Base-by-base conservation (phyloP, 805 yeast genomes). In the Candida nitratophila region DNA sequence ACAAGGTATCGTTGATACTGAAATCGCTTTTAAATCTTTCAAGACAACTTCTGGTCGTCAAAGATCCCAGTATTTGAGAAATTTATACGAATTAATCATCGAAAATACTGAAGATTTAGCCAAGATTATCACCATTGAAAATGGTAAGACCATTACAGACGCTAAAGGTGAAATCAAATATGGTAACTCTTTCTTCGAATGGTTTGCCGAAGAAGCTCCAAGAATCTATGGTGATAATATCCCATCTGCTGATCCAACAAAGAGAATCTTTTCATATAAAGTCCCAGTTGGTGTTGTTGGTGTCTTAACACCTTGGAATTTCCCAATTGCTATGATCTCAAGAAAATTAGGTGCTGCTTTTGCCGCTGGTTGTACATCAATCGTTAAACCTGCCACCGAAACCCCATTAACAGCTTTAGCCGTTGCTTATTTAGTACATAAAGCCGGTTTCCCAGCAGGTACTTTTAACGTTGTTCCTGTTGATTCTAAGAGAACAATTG, bases 171-270 rank as follows among this genome's bases (percentile, higher is more conserved):
- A 85, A 59, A 71, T 84, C 26, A 60, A 55, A 41, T 79, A 81
- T 52, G 81, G 84, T 10, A 83, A 87, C 1, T 76, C 86, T 7
- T 89, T 84, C 63, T 84, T 86, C 60, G 89, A 87, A 57, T 90
- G 97, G 96, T 90, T 80, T 58, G 72, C 95, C 29, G 93, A 84
- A 60, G 86, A 80, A 52, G 91, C 91, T 8, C 85, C 88, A 34
- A 73, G 88, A 52, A 61, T 76, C 24, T 66, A 77, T 43, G 93
- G 91, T n/a, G 82, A 80, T 49, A 65, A 73, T 16, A 77, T 84
- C 44, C 73, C 75, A n/a, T 75, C 87, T 2, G 67, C 74, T 42
- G 68, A 65, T 47, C 59, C 74, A 1, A 51, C 65, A 22, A 69
- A 65, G 53, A 70, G 81, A 47, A 78, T 84, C 47, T 52, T 81